Conservation (phyloP, 169 alveolate genomes). For the Eimeria praecox region DNA sequence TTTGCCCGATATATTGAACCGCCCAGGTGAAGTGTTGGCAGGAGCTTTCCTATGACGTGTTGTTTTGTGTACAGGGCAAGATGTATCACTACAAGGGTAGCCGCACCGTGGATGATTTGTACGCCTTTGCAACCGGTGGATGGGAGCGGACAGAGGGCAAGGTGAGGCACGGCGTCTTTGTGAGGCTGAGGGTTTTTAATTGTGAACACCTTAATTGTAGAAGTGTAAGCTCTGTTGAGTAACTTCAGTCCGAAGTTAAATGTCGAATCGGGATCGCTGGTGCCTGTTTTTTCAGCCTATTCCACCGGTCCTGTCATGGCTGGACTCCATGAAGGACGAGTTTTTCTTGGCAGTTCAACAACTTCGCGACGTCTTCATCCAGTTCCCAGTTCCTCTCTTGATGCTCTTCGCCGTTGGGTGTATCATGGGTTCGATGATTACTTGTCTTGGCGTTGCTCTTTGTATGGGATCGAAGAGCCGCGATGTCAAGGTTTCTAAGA, state of each 20-base stretch:
- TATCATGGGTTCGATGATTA: slow-evolving; percentile 58
- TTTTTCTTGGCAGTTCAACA: slow-evolving; percentile 70
- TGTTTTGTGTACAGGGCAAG: slow-evolving; percentile 84
- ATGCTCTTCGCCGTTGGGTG: slow-evolving; percentile 67
- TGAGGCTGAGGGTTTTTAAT: too few relatives aligned
- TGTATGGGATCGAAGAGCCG: slow-evolving; percentile 55
- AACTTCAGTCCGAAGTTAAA: not conserved
- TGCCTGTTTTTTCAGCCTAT: slow-evolving; percentile 63
- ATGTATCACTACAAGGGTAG: slow-evolving; percentile 89
- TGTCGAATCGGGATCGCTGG: not conserved
- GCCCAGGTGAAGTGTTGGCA: not conserved
- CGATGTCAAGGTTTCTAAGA: slow-evolving; percentile 19
- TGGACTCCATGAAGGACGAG: slow-evolving; percentile 75
- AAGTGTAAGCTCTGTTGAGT: not conserved
- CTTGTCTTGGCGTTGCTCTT: slow-evolving; percentile 59
- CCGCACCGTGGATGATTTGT: slow-evolving; percentile 81
- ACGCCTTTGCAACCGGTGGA: slow-evolving; percentile 80
- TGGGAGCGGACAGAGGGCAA: slow-evolving; percentile 64
- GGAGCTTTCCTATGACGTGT: not conserved
- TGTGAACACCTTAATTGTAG: not conserved
- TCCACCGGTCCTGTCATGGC: slow-evolving; percentile 72
- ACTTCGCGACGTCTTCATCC: slow-evolving; percentile 74
- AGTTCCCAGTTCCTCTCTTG: slow-evolving; percentile 71
- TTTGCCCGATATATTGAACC: not conserved
- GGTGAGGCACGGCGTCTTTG: slow-evolving; percentile 18